phyloP scores from a whole-genome alignment of 371 early-diverging fungal species.

The Nosema muscidifuracis region DNA sequence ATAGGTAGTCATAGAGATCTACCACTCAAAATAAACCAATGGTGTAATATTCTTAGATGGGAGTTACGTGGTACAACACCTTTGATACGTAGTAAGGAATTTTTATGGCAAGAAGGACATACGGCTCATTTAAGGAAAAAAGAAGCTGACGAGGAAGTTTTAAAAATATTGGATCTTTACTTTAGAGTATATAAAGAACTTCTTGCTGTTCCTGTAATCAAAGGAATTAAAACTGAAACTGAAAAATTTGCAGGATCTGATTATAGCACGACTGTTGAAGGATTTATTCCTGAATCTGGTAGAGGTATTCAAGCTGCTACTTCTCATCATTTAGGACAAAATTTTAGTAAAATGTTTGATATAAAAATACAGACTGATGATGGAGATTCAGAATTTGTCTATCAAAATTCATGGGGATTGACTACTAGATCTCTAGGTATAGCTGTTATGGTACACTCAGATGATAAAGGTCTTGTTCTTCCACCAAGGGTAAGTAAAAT shows the following conservation, averaged over 20 bases:
- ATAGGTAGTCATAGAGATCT: conserved; percentile 93
- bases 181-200: conserved; percentile 87
- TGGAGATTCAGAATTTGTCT: conserved; percentile 67
- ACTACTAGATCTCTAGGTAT: conserved; percentile 98
- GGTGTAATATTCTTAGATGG: conserved; percentile 99
- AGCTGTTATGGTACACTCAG: conserved; percentile 94
- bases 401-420: conserved; percentile 99
- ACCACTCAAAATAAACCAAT: conserved; percentile 94
- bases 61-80: conserved; percentile 98
- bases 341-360: conserved; percentile 97
- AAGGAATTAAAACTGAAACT: conserved; percentile 94
- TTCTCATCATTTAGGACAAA: conserved; percentile 95
- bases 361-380: conserved; percentile 70
- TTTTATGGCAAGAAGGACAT: conserved; percentile 99
- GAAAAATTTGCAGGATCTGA: conserved; percentile 98
- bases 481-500: conserved; percentile 86
- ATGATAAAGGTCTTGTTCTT: conserved; percentile 92
- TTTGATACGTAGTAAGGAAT: conserved; percentile 96
- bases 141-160: conserved; percentile 82
- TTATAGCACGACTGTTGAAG: conserved; percentile 95
- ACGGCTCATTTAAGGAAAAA: conserved; percentile 84
- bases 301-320: conserved; percentile 99
- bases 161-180: conserved; percentile 83
- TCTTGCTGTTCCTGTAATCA: conserved; percentile 93
- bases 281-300: conserved; percentile 90